These are phyloP conservation scores for Daldinia loculata DNA, from an alignment of 495 filamentous ascomycete genomes.

Conservation along the genomic window DNA sequence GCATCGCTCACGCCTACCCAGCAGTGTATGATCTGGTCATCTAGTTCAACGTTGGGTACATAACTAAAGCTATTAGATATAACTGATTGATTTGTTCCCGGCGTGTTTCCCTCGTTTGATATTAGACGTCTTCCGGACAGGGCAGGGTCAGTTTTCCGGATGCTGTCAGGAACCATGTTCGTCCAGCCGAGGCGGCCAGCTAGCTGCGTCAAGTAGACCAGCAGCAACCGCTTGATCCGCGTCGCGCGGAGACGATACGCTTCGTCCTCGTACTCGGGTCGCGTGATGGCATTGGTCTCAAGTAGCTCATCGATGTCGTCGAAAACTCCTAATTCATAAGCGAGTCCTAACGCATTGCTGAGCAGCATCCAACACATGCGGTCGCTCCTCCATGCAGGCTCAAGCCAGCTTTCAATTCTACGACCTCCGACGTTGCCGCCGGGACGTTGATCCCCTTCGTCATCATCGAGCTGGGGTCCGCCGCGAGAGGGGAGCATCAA, in stretches of 20 bases:
- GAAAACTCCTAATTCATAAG: conserved; percentile 94
- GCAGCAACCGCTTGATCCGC: conserved; percentile 82
- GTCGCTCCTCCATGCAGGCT: conserved; percentile 95
- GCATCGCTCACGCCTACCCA: conserved; percentile 91
- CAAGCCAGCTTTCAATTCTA: conserved; percentile 91
- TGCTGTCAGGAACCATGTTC: conserved; percentile 82
- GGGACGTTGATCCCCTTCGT: conserved; percentile 54
- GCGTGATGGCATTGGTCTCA: conserved; percentile 60
- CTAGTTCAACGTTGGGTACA: conserved; percentile 66
- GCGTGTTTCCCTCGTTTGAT: conserved; percentile 61
- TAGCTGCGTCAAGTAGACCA: conserved; percentile 90
- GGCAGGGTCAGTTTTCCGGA: conserved; percentile 59
- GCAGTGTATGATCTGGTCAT: conserved; percentile 84
- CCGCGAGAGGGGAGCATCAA: conserved; percentile 62
- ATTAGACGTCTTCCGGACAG: conserved; percentile 54
- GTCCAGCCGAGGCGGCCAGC: conserved; percentile 93
- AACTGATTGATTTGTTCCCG: conserved; percentile 61
- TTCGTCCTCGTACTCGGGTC: conserved; percentile 71
- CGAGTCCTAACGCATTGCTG: conserved; percentile 85
- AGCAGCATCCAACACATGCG: conserved; percentile 99
- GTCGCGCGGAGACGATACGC: conserved; percentile 79
- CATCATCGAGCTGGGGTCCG: conserved; percentile 56
- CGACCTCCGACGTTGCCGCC: conserved; percentile 67
- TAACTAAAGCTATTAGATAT: conserved; percentile 63
- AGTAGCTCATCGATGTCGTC: conserved; percentile 76